Conservation (phyloP, 106 monocot genomes). For the Dendrobium catenatum region DNA sequence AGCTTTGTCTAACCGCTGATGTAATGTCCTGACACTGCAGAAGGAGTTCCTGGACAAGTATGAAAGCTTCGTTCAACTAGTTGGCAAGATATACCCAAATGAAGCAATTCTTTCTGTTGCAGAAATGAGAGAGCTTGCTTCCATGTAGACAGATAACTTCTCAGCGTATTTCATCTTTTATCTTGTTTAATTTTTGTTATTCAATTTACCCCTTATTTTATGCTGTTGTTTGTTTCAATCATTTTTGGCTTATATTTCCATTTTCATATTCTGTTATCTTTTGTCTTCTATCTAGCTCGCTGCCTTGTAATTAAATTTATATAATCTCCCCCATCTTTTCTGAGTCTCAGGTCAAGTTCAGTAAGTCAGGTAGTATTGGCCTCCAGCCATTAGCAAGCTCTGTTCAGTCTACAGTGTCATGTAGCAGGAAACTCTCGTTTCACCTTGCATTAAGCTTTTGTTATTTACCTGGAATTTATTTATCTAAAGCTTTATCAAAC, state of each 20-base stretch:
- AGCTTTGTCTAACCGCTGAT: not conserved
- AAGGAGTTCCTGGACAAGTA: slow-evolving; percentile 94
- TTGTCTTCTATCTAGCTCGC: too few relatives aligned
- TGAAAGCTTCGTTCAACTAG: slow-evolving; percentile 73
- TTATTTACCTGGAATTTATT: too few relatives aligned
- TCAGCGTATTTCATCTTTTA: not conserved
- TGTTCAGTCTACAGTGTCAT: too few relatives aligned
- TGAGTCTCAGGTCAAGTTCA: too few relatives aligned
- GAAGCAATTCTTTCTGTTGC: slow-evolving; percentile 55
- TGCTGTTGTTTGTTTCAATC: not conserved
- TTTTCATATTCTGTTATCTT: too few relatives aligned
- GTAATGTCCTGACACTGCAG: slow-evolving; percentile 37
- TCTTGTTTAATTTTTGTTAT: not conserved
- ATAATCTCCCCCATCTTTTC: too few relatives aligned
- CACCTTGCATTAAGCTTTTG: too few relatives aligned
- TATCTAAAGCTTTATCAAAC: too few relatives aligned
- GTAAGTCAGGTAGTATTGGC: too few relatives aligned
- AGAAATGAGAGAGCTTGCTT: slow-evolving; percentile 61
- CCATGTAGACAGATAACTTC: slow-evolving; percentile 32
- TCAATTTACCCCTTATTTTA: not conserved
- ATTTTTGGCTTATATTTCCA: not conserved
- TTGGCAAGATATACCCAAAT: slow-evolving; percentile 63
- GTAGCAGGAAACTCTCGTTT: too few relatives aligned
- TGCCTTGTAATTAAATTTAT: too few relatives aligned
- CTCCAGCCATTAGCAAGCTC: too few relatives aligned